phyloP scores from a whole-genome alignment of 306 rosid genomes.

The Corylus avellana region DNA sequence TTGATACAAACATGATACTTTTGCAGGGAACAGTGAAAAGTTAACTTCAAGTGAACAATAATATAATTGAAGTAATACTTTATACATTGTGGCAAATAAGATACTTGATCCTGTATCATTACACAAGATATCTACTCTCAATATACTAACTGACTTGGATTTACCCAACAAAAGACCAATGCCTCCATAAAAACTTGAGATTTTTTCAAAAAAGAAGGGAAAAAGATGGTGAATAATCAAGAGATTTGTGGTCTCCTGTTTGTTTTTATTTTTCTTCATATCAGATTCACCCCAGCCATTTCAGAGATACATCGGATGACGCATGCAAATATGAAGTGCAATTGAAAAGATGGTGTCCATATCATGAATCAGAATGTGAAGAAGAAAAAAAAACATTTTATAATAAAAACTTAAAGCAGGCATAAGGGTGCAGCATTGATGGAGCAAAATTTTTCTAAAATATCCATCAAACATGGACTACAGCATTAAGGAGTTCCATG shows the following conservation, averaged over 20 bases:
- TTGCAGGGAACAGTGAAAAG: slow-evolving; percentile 2
- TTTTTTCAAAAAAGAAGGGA: neutral
- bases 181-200: neutral
- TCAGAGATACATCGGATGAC: neutral
- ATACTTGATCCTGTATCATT: neutral
- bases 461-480: neutral
- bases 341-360: neutral
- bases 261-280: neutral
- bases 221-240: neutral
- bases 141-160: neutral
- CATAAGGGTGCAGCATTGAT: neutral
- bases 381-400: neutral
- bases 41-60: neutral
- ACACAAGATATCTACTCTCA: neutral
- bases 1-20: slow-evolving; percentile 19
- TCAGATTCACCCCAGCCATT: neutral
- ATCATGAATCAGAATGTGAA: neutral
- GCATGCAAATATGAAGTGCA: neutral
- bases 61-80: neutral
- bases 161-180: neutral
- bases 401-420: neutral
- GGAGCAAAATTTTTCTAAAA: neutral
- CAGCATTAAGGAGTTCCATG: neutral
- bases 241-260: neutral
- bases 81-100: neutral